Conservation (phyloP, 2,329 filamentous ascomycete genomes). For the Alternaria incomplexa region DNA sequence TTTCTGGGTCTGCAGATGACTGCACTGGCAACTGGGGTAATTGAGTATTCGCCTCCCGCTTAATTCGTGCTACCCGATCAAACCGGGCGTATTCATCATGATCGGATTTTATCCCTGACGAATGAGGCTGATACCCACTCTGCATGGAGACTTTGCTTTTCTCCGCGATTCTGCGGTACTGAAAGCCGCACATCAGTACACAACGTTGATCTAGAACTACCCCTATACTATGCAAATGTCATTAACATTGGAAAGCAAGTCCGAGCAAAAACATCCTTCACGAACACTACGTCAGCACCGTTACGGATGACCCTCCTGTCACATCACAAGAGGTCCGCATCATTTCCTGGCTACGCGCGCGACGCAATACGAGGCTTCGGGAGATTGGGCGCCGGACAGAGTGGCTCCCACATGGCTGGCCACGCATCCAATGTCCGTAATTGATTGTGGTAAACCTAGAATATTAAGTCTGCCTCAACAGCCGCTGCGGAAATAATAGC, state of each 20-base stretch:
- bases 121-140: constrained; percentile 20
- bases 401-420: not conserved
- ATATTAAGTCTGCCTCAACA: not conserved
- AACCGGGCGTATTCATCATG: constrained; percentile 13
- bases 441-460: not conserved
- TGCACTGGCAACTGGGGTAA: not conserved
- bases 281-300: constrained; percentile 7
- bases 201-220: not conserved
- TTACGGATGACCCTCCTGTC: not conserved
- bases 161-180: constrained; percentile 1
- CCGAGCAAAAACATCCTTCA: not conserved
- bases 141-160: constrained; percentile 14
- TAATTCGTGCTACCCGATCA: constrained; percentile 18
- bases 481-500: not conserved
- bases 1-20: not conserved
- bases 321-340: constrained; percentile 5
- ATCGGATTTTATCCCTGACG: constrained; percentile 12
- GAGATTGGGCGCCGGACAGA: not conserved
- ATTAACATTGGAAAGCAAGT: not conserved
- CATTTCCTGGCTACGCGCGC: constrained; percentile 8
- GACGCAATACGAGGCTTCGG: not conserved
- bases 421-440: not conserved
- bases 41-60: constrained; percentile 11
- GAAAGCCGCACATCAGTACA: constrained; percentile 10
- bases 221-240: not conserved